phyloP scores from a whole-genome alignment of 495 filamentous ascomycete genomes.

The Friedmanniomyces endolithicus region DNA sequence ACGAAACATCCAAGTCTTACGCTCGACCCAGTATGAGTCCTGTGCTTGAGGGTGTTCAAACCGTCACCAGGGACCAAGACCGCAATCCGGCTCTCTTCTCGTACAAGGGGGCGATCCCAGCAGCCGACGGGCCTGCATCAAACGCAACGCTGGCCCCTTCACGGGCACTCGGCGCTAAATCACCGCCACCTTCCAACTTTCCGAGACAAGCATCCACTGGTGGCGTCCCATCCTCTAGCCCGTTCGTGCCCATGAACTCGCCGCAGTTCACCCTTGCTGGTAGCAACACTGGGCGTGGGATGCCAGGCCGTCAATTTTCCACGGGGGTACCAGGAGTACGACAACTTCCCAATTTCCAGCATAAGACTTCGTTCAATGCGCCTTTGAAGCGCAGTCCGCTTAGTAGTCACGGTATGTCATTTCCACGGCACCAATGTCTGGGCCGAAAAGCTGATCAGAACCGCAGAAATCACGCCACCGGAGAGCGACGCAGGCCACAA shows the following conservation, averaged over 20 bases:
- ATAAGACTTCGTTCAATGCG: constrained; percentile 3
- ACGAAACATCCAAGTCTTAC: constrained; percentile 1
- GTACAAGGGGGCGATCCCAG: constrained; percentile 9
- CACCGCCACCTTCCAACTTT: background rate
- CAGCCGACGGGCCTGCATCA: background rate
- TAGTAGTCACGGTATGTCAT: constrained; percentile 8
- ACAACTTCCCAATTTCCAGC: background rate
- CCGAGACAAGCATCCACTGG: background rate
- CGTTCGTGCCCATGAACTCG: background rate
- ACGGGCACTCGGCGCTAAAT: background rate
- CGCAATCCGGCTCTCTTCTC: constrained; percentile 1
- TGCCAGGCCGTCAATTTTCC: background rate
- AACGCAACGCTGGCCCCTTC: background rate
- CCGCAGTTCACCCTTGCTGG: constrained; percentile 3
- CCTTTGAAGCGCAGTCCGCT: constrained; percentile 12
- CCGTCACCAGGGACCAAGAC: background rate
- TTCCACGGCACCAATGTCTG: too few relatives aligned
- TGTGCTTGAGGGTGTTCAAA: background rate
- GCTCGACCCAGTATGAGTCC: background rate
- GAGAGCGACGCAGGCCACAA: constrained; percentile 1
- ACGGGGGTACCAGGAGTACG: background rate
- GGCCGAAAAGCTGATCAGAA: too few relatives aligned
- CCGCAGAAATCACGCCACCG: background rate
- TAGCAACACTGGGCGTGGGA: background rate
- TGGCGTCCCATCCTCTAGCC: background rate